Evolutionary conservation across 163 green algal genomes (phyloP).

Genomic region (Prototheca wickerhamii): DNA sequence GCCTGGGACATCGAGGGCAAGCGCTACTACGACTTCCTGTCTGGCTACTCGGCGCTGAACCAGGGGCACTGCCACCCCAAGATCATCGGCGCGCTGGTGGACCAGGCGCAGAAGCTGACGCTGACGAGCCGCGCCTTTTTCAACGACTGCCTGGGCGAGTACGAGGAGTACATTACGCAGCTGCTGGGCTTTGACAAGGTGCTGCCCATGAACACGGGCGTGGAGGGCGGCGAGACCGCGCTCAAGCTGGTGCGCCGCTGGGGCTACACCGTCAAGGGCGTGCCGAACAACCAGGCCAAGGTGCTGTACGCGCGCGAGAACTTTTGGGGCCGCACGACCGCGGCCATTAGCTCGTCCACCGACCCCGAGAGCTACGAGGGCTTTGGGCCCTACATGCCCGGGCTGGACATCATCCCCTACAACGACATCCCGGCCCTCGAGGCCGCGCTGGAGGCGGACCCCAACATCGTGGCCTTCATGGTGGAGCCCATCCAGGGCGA

Average conservation of each 20-base stretch:
- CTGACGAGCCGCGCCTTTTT: slow-evolving; percentile 90
- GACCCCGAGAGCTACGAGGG: slow-evolving; percentile 60
- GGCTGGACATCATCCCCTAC: slow-evolving; percentile 86
- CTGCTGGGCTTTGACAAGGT: slow-evolving; percentile 95
- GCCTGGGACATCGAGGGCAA: slow-evolving; percentile 90
- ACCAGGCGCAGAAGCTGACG: slow-evolving; percentile 67
- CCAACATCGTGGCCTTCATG: slow-evolving; percentile 92
- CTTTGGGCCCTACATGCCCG: slow-evolving; percentile 83
- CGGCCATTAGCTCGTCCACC: slow-evolving; percentile 75
- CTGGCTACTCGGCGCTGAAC: slow-evolving; percentile 84
- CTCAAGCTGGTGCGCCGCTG: slow-evolving; percentile 78
- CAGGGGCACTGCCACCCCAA: slow-evolving; percentile 92
- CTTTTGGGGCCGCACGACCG: slow-evolving; percentile 88
- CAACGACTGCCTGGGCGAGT: slow-evolving; percentile 88
- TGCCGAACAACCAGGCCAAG: slow-evolving; percentile 75
- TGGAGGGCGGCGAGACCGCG: slow-evolving; percentile 86
- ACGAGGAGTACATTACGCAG: slow-evolving; percentile 85
- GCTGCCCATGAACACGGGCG: slow-evolving; percentile 92
- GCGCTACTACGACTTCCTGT: slow-evolving; percentile 86
- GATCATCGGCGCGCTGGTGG: slow-evolving; percentile 71
- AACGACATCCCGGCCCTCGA: slow-evolving; percentile 78
- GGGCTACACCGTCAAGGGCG: slow-evolving; percentile 88
- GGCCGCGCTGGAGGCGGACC: slow-evolving; percentile 54
- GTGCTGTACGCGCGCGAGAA: slow-evolving; percentile 75
- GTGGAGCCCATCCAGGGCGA: slow-evolving; percentile 94